Base-by-base conservation (phyloP, 495 filamentous ascomycete species). In the Neurospora sp. region DNA sequence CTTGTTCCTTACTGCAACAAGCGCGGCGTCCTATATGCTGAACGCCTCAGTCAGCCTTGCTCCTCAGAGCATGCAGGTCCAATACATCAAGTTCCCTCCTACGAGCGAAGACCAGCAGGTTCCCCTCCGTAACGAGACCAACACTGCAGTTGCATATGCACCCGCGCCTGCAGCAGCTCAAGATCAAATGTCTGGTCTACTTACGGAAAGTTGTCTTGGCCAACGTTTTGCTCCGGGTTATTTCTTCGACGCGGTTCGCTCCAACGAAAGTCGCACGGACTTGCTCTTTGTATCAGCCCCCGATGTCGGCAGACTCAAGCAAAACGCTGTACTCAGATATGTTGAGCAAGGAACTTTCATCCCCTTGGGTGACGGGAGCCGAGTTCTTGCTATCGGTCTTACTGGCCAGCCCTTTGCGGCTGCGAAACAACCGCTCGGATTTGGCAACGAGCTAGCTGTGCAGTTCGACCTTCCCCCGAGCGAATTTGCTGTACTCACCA, bases 11-110 rank as follows among this genome's bases (percentile, higher is more conserved):
- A 98, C 94, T 78, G 94, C 95, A 7, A 97, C 95, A 2, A 90
- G 91, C 48, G 88, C 92, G 8, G 91, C 90, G 69, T 90, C 88
- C 42, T 91, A 90, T 72, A 91, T 90, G 80, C 84, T 86, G 7
- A 83, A 87, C 18, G 84, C 88, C 37, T 86, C 90, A 31, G 82
- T 84, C 35, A 86, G 81, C 59, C 86, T 84, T 72, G 89, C 94
- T 0, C 95, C 96, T 4, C 95, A 92, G 70, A 98, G 93, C 83
- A 98, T 99, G 94, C 94, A 97, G 79, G 90, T 98, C 27, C 92
- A 96, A 75, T 94, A 95, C 77, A 90, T 98, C 79, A 96, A 94
- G 77, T 97, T 97, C 72, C 96, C 96, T 10, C 96, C 0, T 75
- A 76, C 35, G 79, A 84, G 59, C 54, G 54, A 62, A 62, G 23